phyloP scores from a whole-genome alignment of 2,329 filamentous ascomycete genomes.

The Fusarium napiforme region DNA sequence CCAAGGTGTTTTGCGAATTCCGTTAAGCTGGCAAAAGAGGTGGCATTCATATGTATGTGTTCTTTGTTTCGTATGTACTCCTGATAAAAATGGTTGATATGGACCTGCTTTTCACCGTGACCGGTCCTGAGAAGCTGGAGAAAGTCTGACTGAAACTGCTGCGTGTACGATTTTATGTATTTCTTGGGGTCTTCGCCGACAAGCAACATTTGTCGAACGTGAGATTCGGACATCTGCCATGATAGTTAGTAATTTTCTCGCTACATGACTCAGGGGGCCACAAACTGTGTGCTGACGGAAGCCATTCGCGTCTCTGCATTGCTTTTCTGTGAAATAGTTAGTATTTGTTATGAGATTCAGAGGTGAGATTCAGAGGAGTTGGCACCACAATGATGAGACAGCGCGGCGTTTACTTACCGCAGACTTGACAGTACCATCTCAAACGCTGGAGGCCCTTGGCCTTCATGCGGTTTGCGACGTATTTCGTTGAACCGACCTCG shows the following conservation, averaged over 20 bases:
- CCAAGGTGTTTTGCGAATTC: conserved; percentile 92
- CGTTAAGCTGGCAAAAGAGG: conserved; percentile 62
- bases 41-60: conserved; percentile 79
- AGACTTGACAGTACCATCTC: conserved; percentile 91
- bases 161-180: conserved; percentile 83
- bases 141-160: conserved; percentile 85
- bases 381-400: background rate
- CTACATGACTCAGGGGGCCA: too few relatives aligned
- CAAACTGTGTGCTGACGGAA: conserved; percentile 82
- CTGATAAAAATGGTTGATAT: conserved; percentile 95
- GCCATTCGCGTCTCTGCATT: conserved; percentile 82
- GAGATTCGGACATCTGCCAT: conserved; percentile 73
- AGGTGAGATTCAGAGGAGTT: background rate
- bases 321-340: conserved; percentile 51
- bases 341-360: background rate
- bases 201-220: conserved; percentile 87
- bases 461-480: conserved; percentile 91
- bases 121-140: conserved; percentile 79
- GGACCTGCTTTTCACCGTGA: conserved; percentile 90
- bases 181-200: conserved; percentile 90
- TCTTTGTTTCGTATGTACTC: conserved; percentile 87
- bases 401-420: conserved; percentile 53
- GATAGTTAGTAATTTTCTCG: conserved; percentile 38
- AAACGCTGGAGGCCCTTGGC: conserved; percentile 80
- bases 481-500: conserved; percentile 91